Percentiles rank a stretch among this genome's conserved stretches.
These are phyloP conservation scores for Mycosphaerella arachidis DNA, from an alignment of 2,329 filamentous ascomycete species.

Conservation along the genomic window DNA sequence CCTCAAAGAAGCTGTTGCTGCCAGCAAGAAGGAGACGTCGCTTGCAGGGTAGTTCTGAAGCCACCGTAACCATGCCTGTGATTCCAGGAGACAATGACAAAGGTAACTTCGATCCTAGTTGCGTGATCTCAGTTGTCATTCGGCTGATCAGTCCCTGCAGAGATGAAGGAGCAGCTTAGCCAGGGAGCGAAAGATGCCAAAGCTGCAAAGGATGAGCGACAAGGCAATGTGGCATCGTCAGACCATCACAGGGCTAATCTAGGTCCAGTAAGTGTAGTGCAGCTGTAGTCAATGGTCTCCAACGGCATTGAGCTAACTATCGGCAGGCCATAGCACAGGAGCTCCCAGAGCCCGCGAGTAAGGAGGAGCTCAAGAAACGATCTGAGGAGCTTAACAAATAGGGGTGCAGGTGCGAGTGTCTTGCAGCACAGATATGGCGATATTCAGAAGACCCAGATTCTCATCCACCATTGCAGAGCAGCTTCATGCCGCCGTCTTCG, in stretches of 20 bases:
- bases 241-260: constrained; percentile 42
- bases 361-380: constrained; percentile 48
- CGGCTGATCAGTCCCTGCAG: constrained; percentile 2
- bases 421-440: background rate
- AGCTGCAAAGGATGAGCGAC: constrained; percentile 12
- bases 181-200: constrained; percentile 17
- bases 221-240: constrained; percentile 27
- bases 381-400: constrained; percentile 49
- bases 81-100: constrained; percentile 22
- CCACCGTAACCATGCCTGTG: constrained; percentile 16
- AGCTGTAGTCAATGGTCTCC: background rate
- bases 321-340: constrained; percentile 36
- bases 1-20: constrained; percentile 2
- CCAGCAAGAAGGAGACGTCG: background rate
- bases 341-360: constrained; percentile 42
- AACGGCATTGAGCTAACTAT: background rate
- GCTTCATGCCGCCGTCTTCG: too few relatives aligned
- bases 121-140: background rate
- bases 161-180: constrained; percentile 19
- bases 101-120: constrained; percentile 2
- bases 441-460: background rate
- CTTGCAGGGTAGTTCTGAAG: background rate
- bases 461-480: too few relatives aligned
- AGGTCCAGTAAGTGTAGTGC: constrained; percentile 31
- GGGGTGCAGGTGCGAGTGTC: background rate